Conservation (phyloP, 192 early-diverging fungal genomes). For the Gigaspora rosea region DNA sequence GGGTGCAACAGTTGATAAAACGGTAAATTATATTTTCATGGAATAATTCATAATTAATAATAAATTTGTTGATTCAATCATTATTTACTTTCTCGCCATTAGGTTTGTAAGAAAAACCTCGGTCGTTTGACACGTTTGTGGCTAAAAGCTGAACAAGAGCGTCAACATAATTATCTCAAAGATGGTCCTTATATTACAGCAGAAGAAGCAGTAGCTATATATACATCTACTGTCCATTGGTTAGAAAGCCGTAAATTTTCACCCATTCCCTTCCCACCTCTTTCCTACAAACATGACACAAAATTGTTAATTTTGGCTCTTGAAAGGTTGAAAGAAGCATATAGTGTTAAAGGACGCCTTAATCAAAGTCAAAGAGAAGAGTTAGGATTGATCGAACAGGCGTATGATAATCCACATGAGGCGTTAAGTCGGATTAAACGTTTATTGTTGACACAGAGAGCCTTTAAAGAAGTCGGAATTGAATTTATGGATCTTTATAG, state of each 20-base stretch:
- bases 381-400: slow-evolving; percentile 96
- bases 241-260: slow-evolving; percentile 96
- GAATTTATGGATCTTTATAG: slow-evolving; percentile 99
- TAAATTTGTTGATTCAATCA: neutral
- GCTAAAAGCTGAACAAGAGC: slow-evolving; percentile 99
- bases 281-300: slow-evolving; percentile 99
- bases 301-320: slow-evolving; percentile 95
- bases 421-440: slow-evolving; percentile 89
- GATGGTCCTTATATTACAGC: slow-evolving; percentile 98
- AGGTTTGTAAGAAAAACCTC: slow-evolving; percentile 92
- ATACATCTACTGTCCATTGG: slow-evolving; percentile 97
- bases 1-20: slow-evolving; percentile 99
- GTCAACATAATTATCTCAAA: slow-evolving; percentile 98
- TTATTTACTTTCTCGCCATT: neutral
- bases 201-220: slow-evolving; percentile 98
- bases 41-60: neutral
- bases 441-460: slow-evolving; percentile 92
- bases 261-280: slow-evolving; percentile 98
- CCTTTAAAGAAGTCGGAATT: slow-evolving; percentile 99
- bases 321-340: slow-evolving; percentile 93
- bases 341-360: slow-evolving; percentile 91
- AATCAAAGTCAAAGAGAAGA: slow-evolving; percentile 98
- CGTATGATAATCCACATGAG: slow-evolving; percentile 95
- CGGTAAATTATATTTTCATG: slow-evolving; percentile 41
- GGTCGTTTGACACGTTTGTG: slow-evolving; percentile 97